Evolutionary conservation across 306 rosid species (phyloP).

Genomic region (Castanopsis chinensis): DNA sequence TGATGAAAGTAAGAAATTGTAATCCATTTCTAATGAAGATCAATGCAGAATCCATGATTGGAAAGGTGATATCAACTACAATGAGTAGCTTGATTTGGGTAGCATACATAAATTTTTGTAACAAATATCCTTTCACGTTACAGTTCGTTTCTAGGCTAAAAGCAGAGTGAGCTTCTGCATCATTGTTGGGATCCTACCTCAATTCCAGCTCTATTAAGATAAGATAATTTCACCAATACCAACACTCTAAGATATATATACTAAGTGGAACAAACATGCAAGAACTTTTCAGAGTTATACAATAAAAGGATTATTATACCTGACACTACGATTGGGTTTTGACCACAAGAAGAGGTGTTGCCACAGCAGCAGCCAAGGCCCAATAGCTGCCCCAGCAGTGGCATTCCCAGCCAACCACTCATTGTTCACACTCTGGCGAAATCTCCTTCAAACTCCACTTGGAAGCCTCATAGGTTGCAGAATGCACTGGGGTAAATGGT

Average conservation of each 20-base stretch:
- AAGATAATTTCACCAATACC: background rate
- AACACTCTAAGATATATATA: background rate
- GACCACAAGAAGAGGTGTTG: conserved; percentile 78
- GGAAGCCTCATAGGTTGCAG: conserved; percentile 52
- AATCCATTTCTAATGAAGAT: background rate
- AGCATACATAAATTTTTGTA: background rate
- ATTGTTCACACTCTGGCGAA: conserved; percentile 47
- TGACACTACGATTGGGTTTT: conserved; percentile 81
- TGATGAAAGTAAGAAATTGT: no score
- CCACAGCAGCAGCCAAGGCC: conserved; percentile 60
- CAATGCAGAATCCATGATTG: background rate
- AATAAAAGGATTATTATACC: conserved; percentile 21
- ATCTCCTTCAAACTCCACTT: conserved; percentile 53
- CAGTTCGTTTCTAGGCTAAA: background rate
- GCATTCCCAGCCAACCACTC: conserved; percentile 61
- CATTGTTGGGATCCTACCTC: background rate
- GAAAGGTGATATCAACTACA: background rate
- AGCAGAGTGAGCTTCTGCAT: background rate
- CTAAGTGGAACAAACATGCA: no score
- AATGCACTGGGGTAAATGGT: conserved; percentile 70
- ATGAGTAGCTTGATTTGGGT: background rate
- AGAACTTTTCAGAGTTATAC: no score
- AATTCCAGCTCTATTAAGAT: background rate
- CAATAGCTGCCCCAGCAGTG: conserved; percentile 79
- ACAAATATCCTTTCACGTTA: background rate